phyloP scores from a whole-genome alignment of 768 basidiomycete species.

The Pisolithus albus region DNA sequence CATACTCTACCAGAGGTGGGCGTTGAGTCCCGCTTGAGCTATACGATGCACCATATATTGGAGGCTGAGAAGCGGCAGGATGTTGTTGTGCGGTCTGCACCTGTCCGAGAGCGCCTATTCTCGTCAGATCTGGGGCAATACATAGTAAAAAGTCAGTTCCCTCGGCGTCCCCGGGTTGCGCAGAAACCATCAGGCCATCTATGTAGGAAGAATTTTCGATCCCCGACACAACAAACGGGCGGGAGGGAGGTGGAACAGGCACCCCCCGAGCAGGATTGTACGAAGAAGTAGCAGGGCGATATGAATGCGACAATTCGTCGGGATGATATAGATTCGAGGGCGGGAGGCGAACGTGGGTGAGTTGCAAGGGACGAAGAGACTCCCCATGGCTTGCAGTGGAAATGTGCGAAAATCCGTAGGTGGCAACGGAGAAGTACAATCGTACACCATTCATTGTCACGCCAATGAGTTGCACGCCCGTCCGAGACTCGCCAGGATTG shows the following conservation, averaged over 20 bases:
- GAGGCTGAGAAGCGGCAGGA: conserved; percentile 27
- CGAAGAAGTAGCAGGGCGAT: conserved; percentile 38
- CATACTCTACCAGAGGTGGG: conserved; percentile 70
- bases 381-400: conserved; percentile 23
- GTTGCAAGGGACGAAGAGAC: conserved; percentile 43
- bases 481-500: conserved; percentile 56
- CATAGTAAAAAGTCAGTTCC: conserved; percentile 72
- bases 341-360: conserved; percentile 75
- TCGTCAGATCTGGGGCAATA: conserved; percentile 67
- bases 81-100: conserved; percentile 39
- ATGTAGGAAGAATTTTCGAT: conserved; percentile 61
- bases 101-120: conserved; percentile 65
- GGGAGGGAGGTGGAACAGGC: conserved; percentile 39
- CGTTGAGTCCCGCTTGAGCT: conserved; percentile 36
- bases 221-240: conserved; percentile 52
- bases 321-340: conserved; percentile 72
- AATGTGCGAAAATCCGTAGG: conserved; percentile 43
- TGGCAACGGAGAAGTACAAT: conserved; percentile 68
- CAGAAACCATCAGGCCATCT: conserved; percentile 59
- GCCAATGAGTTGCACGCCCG: conserved; percentile 70
- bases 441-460: conserved; percentile 78
- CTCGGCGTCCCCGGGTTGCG: conserved; percentile 70
- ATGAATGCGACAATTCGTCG: conserved; percentile 54
- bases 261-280: conserved; percentile 43
- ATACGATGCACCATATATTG: conserved; percentile 39